These are phyloP conservation scores for Zygosaccharomyces sapae DNA, from an alignment of 1,139 yeast genomes.

Conservation along the genomic window DNA sequence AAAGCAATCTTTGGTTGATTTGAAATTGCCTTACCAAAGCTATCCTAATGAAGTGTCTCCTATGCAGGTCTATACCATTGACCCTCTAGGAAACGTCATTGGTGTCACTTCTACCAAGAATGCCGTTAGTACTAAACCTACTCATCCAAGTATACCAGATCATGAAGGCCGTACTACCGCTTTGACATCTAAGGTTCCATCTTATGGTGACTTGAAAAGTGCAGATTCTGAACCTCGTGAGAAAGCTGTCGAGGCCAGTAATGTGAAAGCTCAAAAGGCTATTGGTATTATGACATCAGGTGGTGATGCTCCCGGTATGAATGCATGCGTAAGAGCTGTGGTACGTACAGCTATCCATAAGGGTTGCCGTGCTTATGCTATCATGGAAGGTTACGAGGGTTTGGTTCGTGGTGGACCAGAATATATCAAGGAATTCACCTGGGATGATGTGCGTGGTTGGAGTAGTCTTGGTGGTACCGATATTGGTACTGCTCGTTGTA, in stretches of 20 bases:
- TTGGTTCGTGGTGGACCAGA: conserved; percentile 75
- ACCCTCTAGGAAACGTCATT: conserved; percentile 58
- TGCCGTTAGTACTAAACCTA: conserved; percentile 53
- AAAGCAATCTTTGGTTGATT: conserved; percentile 26
- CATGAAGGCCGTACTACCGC: conserved; percentile 15
- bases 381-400: conserved; percentile 94
- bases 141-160: conserved; percentile 22
- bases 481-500: conserved; percentile 94
- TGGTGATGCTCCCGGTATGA: conserved; percentile 95
- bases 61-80: conserved; percentile 53
- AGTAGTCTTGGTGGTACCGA: conserved; percentile 89
- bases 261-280: conserved; percentile 22
- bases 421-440: conserved; percentile 67
- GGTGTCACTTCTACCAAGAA: conserved; percentile 63
- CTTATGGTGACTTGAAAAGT: conserved; percentile 30
- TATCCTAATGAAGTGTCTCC: conserved; percentile 66
- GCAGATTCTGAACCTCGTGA: conserved; percentile 19
- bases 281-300: conserved; percentile 98
- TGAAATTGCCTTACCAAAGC: conserved; percentile 34
- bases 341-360: conserved; percentile 83
- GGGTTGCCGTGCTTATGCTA: conserved; percentile 87
- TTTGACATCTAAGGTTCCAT: conserved; percentile 27
- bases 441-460: conserved; percentile 95
- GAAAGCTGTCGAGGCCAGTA: conserved; percentile 27
- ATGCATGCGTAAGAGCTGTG: conserved; percentile 82